Percentiles rank a stretch among this genome's conserved stretches.
Evolutionary conservation across 2,329 filamentous ascomycete genomes (phyloP).

Genomic region (Phialophora chinensis): DNA sequence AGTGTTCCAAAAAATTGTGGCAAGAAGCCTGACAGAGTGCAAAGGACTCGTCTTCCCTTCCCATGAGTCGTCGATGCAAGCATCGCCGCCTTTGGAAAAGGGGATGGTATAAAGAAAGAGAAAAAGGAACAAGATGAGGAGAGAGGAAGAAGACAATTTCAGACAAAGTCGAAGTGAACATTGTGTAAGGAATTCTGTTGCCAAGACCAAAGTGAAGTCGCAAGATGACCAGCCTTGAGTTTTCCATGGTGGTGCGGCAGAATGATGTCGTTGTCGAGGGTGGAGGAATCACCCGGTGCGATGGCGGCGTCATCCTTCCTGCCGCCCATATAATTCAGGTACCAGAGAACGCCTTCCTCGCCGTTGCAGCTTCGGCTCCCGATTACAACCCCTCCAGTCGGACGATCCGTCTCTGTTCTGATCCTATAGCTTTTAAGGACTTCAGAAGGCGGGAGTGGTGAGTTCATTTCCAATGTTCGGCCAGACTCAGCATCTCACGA

Average conservation of each 20-base stretch:
- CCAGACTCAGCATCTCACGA: background rate
- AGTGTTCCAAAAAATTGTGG: constrained; percentile 1
- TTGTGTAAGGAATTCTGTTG: background rate
- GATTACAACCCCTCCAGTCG: background rate
- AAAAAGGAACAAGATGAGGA: background rate
- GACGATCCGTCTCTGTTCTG: background rate
- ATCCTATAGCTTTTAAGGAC: background rate
- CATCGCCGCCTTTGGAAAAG: background rate
- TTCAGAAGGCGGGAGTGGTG: background rate
- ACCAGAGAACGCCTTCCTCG: background rate
- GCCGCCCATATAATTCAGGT: background rate
- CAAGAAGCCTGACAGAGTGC: background rate
- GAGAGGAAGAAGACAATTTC: constrained; percentile 1
- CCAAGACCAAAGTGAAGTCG: background rate
- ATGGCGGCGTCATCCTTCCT: background rate
- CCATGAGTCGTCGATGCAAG: constrained; percentile 5
- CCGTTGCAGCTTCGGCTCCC: background rate
- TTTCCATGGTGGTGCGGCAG: constrained; percentile 3
- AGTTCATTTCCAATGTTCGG: background rate
- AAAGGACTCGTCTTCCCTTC: background rate
- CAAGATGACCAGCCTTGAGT: background rate
- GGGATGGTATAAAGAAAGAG: constrained; percentile 9
- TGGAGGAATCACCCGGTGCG: background rate
- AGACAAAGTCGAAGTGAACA: background rate
- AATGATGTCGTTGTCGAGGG: background rate